Evolutionary conservation across 202 grass and related monocot species (phyloP), one percentile per base, ranked within the genome.

Genomic region (Setaria italica): DNA sequence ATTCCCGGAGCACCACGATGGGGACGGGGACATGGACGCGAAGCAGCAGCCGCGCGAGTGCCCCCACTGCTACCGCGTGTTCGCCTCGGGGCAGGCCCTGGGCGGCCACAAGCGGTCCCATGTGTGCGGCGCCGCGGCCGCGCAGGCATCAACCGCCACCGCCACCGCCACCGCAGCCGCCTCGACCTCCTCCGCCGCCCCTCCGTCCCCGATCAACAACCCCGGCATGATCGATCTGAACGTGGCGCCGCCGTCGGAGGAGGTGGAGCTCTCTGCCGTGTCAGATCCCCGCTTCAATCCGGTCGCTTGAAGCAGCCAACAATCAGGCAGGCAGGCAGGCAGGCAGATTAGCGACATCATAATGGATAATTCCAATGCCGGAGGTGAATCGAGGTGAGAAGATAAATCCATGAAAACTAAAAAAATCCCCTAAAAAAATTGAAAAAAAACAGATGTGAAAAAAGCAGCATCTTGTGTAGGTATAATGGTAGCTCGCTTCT

Each of bases 191-290:
- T 4, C 67, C 45, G 55, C 54, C 54, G 60, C 77, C 43, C 54
- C 82, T 1, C 49, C 78, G 45, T 66, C 68, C 57, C 19, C 74
- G 84, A 83, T 32, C 85, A 70, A 62, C 16, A 78, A 54, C 68
- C 25, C 70, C 12, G 82, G 88, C 50, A 88, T 91, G 65, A 90
- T 99, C 58, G 97, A 99, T 91, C 94, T 99, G 76, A 99, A 99
- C 88, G 59, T 92, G 67, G 85, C 92, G n/a, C 94, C 89, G 45
- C 88, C 91, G 32, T 58, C 62, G 3, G 94, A 99, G 10, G 97
- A 99, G 25, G 88, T 83, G 55, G 93, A 95, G 88, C 65, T 94
- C 42, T 98, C 91, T 0, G 90, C 90, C 54, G 92, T 91, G 11
- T 99, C 89, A 41, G 94, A 95, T 86, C 88, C 88, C 60, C 78